Evolutionary conservation across 805 yeast genomes (phyloP).

Genomic region (Lipomyces sp.): DNA sequence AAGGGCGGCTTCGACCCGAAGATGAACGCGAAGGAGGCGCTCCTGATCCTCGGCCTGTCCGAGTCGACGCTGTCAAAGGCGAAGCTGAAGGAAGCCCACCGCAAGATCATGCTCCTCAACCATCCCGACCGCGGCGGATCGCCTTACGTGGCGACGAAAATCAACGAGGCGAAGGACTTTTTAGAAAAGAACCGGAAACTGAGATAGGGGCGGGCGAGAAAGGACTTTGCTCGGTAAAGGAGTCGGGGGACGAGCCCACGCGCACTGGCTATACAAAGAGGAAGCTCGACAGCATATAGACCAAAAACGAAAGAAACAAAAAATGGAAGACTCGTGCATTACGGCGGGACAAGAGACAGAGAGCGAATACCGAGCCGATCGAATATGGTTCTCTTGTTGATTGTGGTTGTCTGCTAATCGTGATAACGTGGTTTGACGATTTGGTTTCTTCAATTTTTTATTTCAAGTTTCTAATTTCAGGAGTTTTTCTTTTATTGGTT

Average conservation of each 20-base stretch:
- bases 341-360: too few relatives aligned
- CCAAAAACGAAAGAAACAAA: too few relatives aligned
- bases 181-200: conserved; percentile 50
- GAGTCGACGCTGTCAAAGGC: conserved; percentile 40
- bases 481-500: not conserved
- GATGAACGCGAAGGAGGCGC: conserved; percentile 33
- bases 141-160: conserved; percentile 74
- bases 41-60: conserved; percentile 30
- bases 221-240: not conserved
- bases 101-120: conserved; percentile 72
- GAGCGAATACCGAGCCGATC: too few relatives aligned
- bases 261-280: too few relatives aligned
- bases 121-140: conserved; percentile 93
- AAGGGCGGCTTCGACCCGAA: conserved; percentile 92
- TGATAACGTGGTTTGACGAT: not conserved
- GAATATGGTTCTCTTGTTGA: too few relatives aligned
- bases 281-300: too few relatives aligned
- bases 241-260: too few relatives aligned
- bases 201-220: conserved; percentile 1
- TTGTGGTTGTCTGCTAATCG: not conserved
- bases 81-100: conserved; percentile 63
- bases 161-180: conserved; percentile 80
- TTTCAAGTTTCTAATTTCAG: not conserved
- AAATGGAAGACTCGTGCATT: too few relatives aligned
- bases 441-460: not conserved